Base-by-base conservation (phyloP, 371 early-diverging fungal genomes). In the Mortierella sp. region DNA sequence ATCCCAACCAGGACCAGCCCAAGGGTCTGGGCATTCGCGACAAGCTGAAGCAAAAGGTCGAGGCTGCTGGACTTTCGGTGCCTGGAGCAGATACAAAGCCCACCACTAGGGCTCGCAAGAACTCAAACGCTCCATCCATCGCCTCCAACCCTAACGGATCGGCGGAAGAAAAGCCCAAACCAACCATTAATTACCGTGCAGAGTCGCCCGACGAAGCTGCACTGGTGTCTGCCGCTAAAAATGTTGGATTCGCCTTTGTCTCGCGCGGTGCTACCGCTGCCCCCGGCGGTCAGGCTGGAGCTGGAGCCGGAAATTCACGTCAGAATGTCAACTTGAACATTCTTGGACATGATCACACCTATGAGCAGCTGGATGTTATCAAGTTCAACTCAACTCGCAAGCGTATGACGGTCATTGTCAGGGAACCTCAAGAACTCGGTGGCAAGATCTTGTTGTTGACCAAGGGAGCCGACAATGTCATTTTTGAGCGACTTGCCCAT, bases 391-490 rank as follows among this genome's bases (percentile, higher is more conserved):
- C 96, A 0, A 95, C 96, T 24, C 94, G 99, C 71, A 99, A 98
- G 88, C 94, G 98, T 31, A 98, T 98, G 98, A 94, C 96, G n/a
- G 94, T 96, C 1, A 94, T 99, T 59, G 89, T 97, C 48, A 89
- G 93, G 54, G 88, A 96, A 28, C 96, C 98, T 0, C 92, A 85
- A 6, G 94, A 94, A 26, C 91, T 94, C 87, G 88, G 89, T 26
- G 94, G 95, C 80, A 95, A 96, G 79, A 92, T 98, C 54, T 88
- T 97, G 5, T 67, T 99, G 55, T 93, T 96, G 75, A 94, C 95
- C 74, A 99, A 99, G 89, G 99, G 99, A 34, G 99, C 99, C 14
- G 99, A 99, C 82, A 96, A 94, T 81, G 94, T 98, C 48, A 98
- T 99, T 44, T 91, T 95, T 51, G 95, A 95, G 76, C 91, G 96